Evolutionary conservation across 2,329 filamentous ascomycete genomes (phyloP).

Genomic region (Paraconiothyrium brasiliense): DNA sequence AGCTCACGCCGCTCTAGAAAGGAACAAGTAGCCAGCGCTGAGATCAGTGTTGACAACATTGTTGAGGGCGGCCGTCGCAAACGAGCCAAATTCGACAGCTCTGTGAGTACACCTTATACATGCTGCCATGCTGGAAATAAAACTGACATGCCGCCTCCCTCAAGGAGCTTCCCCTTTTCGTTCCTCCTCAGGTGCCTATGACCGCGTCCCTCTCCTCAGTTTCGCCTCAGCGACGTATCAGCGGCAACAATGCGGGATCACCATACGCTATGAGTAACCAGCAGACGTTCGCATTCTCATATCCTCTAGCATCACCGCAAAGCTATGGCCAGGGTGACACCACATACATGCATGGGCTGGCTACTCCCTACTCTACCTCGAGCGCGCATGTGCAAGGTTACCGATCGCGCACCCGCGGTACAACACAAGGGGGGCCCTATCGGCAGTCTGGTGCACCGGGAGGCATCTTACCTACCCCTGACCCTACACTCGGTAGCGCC

Average conservation of each 20-base stretch:
- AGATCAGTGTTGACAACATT: conserved; percentile 98
- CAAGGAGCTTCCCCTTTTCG: conserved; percentile 94
- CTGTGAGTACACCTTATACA: conserved; percentile 71
- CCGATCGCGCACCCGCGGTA: conserved; percentile 47
- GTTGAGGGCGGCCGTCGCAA: conserved; percentile 96
- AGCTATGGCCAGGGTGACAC: conserved; percentile 64
- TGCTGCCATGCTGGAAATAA: conserved; percentile 23
- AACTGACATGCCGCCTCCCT: conserved; percentile 36
- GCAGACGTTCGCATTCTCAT: conserved; percentile 80
- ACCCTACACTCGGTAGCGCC: conserved; percentile 82
- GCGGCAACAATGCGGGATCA: conserved; percentile 74
- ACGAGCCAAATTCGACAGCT: conserved; percentile 94
- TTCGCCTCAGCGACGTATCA: conserved; percentile 84
- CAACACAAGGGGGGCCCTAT: conserved; percentile 50
- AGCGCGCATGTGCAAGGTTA: conserved; percentile 44
- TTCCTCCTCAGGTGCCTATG: conserved; percentile 80
- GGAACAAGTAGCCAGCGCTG: conserved; percentile 90
- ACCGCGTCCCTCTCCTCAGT: conserved; percentile 97
- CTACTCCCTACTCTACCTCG: conserved; percentile 48
- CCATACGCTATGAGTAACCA: conserved; percentile 80
- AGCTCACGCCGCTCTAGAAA: conserved; percentile 77
- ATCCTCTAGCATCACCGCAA: conserved; percentile 84
- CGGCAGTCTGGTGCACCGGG: conserved; percentile 59
- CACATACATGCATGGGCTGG: conserved; percentile 47
- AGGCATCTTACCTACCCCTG: conserved; percentile 83